phyloP scores from a whole-genome alignment of 2,329 filamentous ascomycete species.

The Metarhizium brunneum region DNA sequence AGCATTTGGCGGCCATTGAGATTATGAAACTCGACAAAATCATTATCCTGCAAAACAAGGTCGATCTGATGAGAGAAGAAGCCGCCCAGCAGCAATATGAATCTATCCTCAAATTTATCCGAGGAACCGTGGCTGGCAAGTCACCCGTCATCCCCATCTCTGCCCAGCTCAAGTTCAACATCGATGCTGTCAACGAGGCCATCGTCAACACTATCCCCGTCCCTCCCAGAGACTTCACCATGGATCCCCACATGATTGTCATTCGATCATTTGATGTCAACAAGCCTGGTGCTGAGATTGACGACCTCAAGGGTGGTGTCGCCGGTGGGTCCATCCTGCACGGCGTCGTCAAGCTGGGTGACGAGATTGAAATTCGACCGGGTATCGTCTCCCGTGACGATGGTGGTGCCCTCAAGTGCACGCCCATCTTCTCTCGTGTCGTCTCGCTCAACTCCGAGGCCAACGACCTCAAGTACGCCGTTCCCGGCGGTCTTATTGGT shows the following conservation, averaged over 20 bases:
- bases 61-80: slow-evolving; percentile 96
- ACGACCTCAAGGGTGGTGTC: slow-evolving; percentile 96
- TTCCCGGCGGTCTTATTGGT: slow-evolving; percentile 95
- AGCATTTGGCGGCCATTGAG: slow-evolving; percentile 97
- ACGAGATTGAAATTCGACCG: slow-evolving; percentile 98
- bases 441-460: slow-evolving; percentile 94
- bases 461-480: slow-evolving; percentile 97
- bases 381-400: slow-evolving; percentile 96
- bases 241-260: slow-evolving; percentile 95
- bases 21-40: slow-evolving; percentile 99
- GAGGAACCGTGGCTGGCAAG: slow-evolving; percentile 91
- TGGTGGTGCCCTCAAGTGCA: slow-evolving; percentile 88
- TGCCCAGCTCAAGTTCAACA: slow-evolving; percentile 98
- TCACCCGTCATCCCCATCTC: slow-evolving; percentile 94
- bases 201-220: slow-evolving; percentile 94
- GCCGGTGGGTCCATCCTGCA: slow-evolving; percentile 94
- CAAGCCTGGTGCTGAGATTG: slow-evolving; percentile 98
- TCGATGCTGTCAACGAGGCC: slow-evolving; percentile 94
- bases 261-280: slow-evolving; percentile 99
- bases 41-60: slow-evolving; percentile 99
- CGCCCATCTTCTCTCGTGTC: slow-evolving; percentile 91
- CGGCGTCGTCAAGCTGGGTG: slow-evolving; percentile 91
- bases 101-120: slow-evolving; percentile 96
- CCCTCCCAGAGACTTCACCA: slow-evolving; percentile 80
- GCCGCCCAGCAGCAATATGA: slow-evolving; percentile 89